Base-by-base conservation (phyloP, 2,329 filamentous ascomycete genomes). In the Diaporthe sp. region DNA sequence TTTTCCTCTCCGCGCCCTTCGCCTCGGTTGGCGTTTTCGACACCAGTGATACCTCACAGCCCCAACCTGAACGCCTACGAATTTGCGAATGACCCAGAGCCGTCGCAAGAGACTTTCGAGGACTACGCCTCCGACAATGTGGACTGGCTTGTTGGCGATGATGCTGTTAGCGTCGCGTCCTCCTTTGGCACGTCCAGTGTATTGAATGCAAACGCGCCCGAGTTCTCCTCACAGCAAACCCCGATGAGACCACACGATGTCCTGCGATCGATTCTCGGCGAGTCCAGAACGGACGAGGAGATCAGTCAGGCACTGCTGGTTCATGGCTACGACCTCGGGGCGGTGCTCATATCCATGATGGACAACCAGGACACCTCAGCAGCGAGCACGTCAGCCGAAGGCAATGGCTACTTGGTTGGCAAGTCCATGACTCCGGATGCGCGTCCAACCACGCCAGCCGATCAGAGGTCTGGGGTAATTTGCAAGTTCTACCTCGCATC, bases 231-330 rank as follows among this genome's bases (percentile, higher is more conserved):
- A 67, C 90, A 93, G 81, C 93, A 94, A 80, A 91, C 92, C 73
- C 96, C 98, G 81, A 98, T 99, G 96, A 97, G 95, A 74, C 96
- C 97, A 0, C 98, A 98, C 84, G 97, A 99, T 82, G 98, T 99
- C 91, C 89, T 99, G 73, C 94, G 97, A 76, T 98, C 96, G 8
- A 97, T 99, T 54, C 88, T 99, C 35, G 95, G 96, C 64, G 95
- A 97, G 79, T 92, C 95, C 72, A 93, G 94, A 80, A 93, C 95
- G 3, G 96, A 98, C 80, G 96, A 98, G 69, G 97, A 99, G 83
- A 96, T 99, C 64, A 96, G 98, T 82, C 89, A 92, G n/a, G 95
- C 96, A 6, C 89, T 99, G 61, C 95, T 96, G 78, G 89, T 92
- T 74, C 96, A 98, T 82, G 94, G 94, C 73, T 99, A 98, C 82